Evolutionary conservation across 1,284 basidiomycete genomes (phyloP).

Genomic region (Calocybe gambosa): DNA sequence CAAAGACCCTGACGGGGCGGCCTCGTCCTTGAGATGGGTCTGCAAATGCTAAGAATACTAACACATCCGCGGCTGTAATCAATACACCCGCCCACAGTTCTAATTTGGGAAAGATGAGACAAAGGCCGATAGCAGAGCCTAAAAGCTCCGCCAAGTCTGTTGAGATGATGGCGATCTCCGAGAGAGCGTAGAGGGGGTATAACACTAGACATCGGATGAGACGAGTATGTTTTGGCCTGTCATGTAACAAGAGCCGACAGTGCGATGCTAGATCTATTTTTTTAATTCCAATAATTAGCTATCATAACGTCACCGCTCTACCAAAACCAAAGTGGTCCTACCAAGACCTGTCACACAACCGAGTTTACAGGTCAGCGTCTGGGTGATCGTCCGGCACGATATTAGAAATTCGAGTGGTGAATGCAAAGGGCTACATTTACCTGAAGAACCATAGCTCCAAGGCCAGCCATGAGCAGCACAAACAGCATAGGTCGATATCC

Average conservation of each 20-base stretch:
- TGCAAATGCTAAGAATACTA: conserved; percentile 58
- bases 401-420: not conserved
- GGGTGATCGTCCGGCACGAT: conserved; percentile 2
- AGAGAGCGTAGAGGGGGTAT: conserved; percentile 56
- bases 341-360: conserved; percentile 62
- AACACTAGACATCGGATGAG: conserved; percentile 51
- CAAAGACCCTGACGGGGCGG: conserved; percentile 59
- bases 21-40: conserved; percentile 43
- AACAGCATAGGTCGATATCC: conserved; percentile 75
- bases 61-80: conserved; percentile 74
- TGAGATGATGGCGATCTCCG: conserved; percentile 75
- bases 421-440: conserved; percentile 21
- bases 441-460: conserved; percentile 70
- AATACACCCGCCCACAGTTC: conserved; percentile 73
- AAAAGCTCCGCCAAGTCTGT: conserved; percentile 70
- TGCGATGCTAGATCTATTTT: conserved; percentile 56
- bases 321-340: conserved; percentile 20
- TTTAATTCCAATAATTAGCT: not conserved
- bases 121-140: conserved; percentile 42
- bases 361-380: conserved; percentile 51
- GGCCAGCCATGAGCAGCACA: conserved; percentile 68
- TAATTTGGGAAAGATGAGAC: conserved; percentile 69
- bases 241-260: conserved; percentile 59
- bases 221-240: conserved; percentile 48
- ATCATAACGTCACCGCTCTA: not conserved